Evolutionary conservation across 257 asterid genomes (phyloP), one percentile per base, ranked within the genome.

Genomic region (Jacaranda copaia): DNA sequence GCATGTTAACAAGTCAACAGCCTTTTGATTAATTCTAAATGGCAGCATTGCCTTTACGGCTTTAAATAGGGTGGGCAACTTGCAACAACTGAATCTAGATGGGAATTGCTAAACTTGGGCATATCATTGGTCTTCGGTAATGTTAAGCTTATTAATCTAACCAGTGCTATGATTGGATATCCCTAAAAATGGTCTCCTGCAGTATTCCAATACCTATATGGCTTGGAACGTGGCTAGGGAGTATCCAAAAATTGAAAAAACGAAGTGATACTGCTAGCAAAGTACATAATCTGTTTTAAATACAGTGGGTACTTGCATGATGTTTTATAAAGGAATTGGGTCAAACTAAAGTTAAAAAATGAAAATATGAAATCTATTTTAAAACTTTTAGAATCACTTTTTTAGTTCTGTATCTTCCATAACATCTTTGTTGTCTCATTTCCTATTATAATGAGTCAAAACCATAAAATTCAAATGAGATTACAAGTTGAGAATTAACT

Each of bases 81-180:
- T 11, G 10, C 8, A 51, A 46, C 68, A 6, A 4, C 57, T 8
- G 35, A 68, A 70, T 59, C 20, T 63, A 10, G 46, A 56, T 56
- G 10, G 39, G 73, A 53, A 56, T 66, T 48, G 38, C 61, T 42
- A 53, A 46, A 46, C 81, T 40, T 70, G 62, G 45, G 59, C n/a
- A 8, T 25, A 15, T 35, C 6, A 11, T 58, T 14, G 15, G 49
- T 70, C 49, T 66, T 64, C 51, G 1, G 48, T 42, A 66, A 65
- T 15, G 8, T 58, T 48, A 18, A 39, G 38, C 32, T 40, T 6
- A 15, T 48, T 16, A 5, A 52, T 56, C 66, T 67, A 75, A 12
- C 45, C 52, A 18, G 42, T 64, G 15, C n/a, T 5, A 52, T 5
- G 5, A n/a, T 48, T 4, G 13, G 11, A 12, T 52, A 19, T 36